phyloP scores from a whole-genome alignment of 306 rosid species.

The Medicago lupulina region DNA sequence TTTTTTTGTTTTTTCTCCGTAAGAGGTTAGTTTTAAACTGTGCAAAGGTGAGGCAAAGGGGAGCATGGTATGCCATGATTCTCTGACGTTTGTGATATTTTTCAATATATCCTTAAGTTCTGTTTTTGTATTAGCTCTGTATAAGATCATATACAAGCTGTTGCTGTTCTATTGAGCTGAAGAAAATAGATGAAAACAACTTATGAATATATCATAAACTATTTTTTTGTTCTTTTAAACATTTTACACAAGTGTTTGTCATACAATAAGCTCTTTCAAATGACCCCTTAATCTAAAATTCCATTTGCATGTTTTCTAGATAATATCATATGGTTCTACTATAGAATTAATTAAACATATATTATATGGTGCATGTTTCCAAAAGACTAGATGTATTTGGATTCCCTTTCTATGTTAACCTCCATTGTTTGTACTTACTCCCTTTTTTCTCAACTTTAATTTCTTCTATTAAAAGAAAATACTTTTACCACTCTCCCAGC shows the following conservation, averaged over 20 bases:
- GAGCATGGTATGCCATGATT: slow-evolving; percentile 5
- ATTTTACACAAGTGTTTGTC: not conserved
- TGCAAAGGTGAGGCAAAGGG: not conserved
- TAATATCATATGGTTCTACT: not conserved
- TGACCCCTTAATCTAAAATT: not conserved
- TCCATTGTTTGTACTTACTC: not conserved
- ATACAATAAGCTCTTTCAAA: not conserved
- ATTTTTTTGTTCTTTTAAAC: not conserved
- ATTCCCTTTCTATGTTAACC: not conserved
- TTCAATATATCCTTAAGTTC: not conserved
- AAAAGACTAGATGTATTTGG: not conserved
- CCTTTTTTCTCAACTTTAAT: not conserved
- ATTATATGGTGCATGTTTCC: not conserved
- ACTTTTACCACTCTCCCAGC: slow-evolving; percentile 1
- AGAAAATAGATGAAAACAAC: not conserved
- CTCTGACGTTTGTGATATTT: slow-evolving; percentile 1
- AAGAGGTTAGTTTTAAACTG: too few relatives aligned
- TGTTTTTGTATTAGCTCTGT: not conserved
- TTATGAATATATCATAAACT: slow-evolving; percentile 4
- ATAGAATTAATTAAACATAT: not conserved
- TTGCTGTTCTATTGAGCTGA: not conserved
- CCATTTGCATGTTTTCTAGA: not conserved
- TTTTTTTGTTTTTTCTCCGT: too few relatives aligned
- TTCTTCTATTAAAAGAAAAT: not conserved
- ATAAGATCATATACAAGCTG: not conserved